Evolutionary conservation across 2,329 filamentous ascomycete genomes (phyloP).

Genomic region (Chrysoporthe cubensis): DNA sequence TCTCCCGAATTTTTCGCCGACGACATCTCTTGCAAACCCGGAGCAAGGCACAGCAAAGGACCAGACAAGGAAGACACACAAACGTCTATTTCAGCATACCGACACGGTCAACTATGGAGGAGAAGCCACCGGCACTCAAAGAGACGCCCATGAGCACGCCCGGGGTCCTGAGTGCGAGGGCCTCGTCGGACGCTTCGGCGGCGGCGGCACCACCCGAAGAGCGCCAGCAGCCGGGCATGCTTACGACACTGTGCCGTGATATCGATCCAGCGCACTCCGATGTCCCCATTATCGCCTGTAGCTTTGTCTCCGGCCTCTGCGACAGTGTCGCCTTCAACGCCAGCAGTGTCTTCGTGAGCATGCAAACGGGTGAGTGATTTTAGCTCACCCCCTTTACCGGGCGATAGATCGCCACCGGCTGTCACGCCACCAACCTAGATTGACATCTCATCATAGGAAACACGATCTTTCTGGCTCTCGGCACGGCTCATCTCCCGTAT

Average conservation of each 20-base stretch:
- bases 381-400: background rate
- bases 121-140: background rate
- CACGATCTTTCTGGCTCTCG: constrained; percentile 66
- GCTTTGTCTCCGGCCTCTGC: constrained; percentile 44
- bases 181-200: constrained; percentile 18
- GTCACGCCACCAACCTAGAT: background rate
- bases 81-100: background rate
- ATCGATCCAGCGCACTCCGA: constrained; percentile 35
- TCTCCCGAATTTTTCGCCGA: constrained; percentile 11
- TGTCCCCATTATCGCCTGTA: constrained; percentile 45
- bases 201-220: constrained; percentile 4
- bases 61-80: background rate
- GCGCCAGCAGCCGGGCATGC: background rate
- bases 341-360: constrained; percentile 44
- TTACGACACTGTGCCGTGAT: constrained; percentile 30
- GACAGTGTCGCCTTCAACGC: constrained; percentile 47
- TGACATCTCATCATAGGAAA: constrained; percentile 48
- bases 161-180: constrained; percentile 15
- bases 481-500: constrained; percentile 55
- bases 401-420: background rate
- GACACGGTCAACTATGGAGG: constrained; percentile 1
- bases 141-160: constrained; percentile 17
- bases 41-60: background rate
- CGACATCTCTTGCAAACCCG: background rate
- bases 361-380: constrained; percentile 40